Evolutionary conservation across 2,329 filamentous ascomycete genomes (phyloP), one percentile per base, ranked within the genome.

Genomic region (Xylariales sp.): DNA sequence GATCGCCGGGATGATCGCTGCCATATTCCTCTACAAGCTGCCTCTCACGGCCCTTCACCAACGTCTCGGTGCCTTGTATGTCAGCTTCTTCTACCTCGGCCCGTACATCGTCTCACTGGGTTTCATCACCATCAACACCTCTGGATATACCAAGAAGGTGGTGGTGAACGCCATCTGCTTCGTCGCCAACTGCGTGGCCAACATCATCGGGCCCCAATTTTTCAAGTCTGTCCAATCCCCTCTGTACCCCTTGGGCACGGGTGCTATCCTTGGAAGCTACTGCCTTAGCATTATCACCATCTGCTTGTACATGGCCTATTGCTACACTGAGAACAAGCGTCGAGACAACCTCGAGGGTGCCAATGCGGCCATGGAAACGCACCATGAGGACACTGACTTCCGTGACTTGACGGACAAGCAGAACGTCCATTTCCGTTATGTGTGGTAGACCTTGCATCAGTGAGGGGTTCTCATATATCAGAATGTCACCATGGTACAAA

Each of bases 191-290:
- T 80, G 76, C 48, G 66, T 72, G 2, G 78, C 77, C 4, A 81
- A 82, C 47, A 78, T 82, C 29, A 70, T 67, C 4, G 73, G 76
- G 0, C 79, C 79, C 0, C 81, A 81, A 55, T 81, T 82, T 59
- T 83, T 80, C 56, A 70, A 70, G 35, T 57, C 67, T 0, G 51
- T 65, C n/a, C 74, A 83, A 45, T 62, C 66, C 3, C 65, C 63
- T 5, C 55, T 54, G 4, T 68, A 68, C 17, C 52, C 49, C 10
- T 53, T 63, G 1, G 67, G 65, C 12, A 67, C 68, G 29, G 59
- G 59, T 12, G 63, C 62, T 0, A 56, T 69, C 12, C 54, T 70
- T 11, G 60, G 65, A 3, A 55, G 61, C 15, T 61, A 67, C 48
- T 58, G 60, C 19, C 42, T 66, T 4, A 63, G 67, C 42, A 45